Base-by-base conservation (phyloP, 1,284 basidiomycete species). In the Cutaneotrichosporon cyanovorans region DNA sequence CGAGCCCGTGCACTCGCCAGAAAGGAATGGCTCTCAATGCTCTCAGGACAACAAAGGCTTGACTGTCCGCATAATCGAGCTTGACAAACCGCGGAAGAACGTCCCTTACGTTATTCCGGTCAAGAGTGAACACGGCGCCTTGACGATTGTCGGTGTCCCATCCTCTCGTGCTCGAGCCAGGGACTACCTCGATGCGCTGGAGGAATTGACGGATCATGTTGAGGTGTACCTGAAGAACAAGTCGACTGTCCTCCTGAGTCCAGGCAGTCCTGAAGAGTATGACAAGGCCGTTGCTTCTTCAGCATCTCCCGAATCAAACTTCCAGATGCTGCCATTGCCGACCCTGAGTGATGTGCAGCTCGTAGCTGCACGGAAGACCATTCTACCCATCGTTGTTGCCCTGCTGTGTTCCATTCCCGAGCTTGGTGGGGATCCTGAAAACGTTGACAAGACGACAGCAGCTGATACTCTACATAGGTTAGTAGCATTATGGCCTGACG, bases 401-500 rank as follows among this genome's bases (percentile, higher is more conserved):
- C 40, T 63, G 2, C 19, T 60, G 2, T 58, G 58, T 30, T 23
- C 59, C 7, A 37, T 61, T 5, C 52, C 53, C 2, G 33, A 14
- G 2, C 30, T 55, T 2, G 31, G 25, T 3, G 40, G 28, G 10
- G 39, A 37, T n/a, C 47, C 21, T 1, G 34, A 28, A 31, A 36
- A 50, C 14, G 39, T 62, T 5, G 57, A 55, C 36, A 66, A 68
- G 42, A 41, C 22, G 1, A 45, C 40, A 2, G 58, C 66, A 11
- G 61, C 66, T 0, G 46, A 51, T 22, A 42, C 51, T 15, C 53
- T 72, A 9, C 67, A 71, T 40, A 40, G 42, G 33, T 55, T 72
- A 15, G 59, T 71, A 6, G 47, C 65, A 2, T 56, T 62, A 1
- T 66, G 70, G 63, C 69, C 67, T 0, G 64, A 69, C 45, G 66